Percentiles rank a stretch among this genome's conserved stretches.
phyloP scores from a whole-genome alignment of 2,329 filamentous ascomycete species.

The Stachybotrys echinatus region DNA sequence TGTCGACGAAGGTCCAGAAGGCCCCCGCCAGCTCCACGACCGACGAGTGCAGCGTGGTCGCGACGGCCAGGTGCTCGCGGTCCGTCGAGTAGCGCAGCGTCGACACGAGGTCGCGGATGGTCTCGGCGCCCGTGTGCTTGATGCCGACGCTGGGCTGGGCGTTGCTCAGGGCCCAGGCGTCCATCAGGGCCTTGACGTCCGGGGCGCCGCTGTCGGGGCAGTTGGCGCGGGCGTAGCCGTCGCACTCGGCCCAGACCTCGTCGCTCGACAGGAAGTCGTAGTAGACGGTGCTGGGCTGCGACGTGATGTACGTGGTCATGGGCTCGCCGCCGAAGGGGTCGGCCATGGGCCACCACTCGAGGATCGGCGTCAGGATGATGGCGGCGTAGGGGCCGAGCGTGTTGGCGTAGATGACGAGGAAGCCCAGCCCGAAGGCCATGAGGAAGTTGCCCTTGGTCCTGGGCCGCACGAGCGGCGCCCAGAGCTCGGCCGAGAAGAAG shows the following conservation, averaged over 20 bases:
- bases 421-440: not conserved
- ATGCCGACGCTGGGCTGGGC: not conserved
- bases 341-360: not conserved
- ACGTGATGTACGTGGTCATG: not conserved
- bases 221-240: not conserved
- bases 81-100: not conserved
- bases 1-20: slow-evolving; percentile 1
- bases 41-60: not conserved
- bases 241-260: not conserved
- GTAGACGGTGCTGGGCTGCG: not conserved
- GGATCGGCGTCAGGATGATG: not conserved
- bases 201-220: slow-evolving; percentile 1
- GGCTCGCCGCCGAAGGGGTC: not conserved
- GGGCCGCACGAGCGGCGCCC: not conserved
- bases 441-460: not conserved
- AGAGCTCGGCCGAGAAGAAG: not conserved
- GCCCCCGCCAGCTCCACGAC: not conserved
- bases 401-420: slow-evolving; percentile 1
- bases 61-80: not conserved
- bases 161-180: not conserved
- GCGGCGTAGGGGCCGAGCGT: not conserved
- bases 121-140: not conserved
- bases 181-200: not conserved
- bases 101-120: not conserved
- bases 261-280: not conserved